Evolutionary conservation across 2,329 filamentous ascomycete genomes (phyloP), one percentile per base, ranked within the genome.

Genomic region (Onygenales sp.): DNA sequence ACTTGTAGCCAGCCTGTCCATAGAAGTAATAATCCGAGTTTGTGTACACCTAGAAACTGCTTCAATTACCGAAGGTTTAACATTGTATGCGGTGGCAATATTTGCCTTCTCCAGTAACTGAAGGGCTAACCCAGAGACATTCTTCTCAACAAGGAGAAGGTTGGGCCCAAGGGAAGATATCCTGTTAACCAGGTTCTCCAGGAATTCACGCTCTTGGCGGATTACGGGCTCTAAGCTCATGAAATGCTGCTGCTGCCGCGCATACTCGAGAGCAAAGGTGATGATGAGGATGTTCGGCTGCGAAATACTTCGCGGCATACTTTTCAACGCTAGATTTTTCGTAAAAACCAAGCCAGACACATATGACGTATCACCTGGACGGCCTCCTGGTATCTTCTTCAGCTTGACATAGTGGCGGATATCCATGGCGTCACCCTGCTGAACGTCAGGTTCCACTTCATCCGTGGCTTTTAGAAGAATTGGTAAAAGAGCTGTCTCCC

Each of bases 201-300:
- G 75, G 60, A 93, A 98, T 65, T 98, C 93, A 59, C 88, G 86
- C 70, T 98, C 94, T 68, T 98, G 93, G 52, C 92, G 87, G 61
- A 98, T 95, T 53, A 98, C 90, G 40, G 92, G 92, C 62, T 97
- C 90, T 49, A 98, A 74, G 62, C 93, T 98, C 91, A 98, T 96
- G 67, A 98, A 97, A 67, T 97, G 91, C 58, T 88, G 82, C 64
- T 92, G 85, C 61, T 96, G 90, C 40, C 93, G 83, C 54, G 94
- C 88, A 68, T 98, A 98, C 66, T 98, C 93, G 54, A 98, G 88
- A 0, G 93, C 85, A 64, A 98, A 98, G 0, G 90, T 92, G 54
- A 98, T 85, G 58, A 98, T 88, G 48, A 95, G 79, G 56, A 98
- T 93, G 34, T 89, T 84, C 2, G 93, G 93, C 52, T 88, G 85